phyloP scores from a whole-genome alignment of 2,329 filamentous ascomycete species.

The Penicillium griseofulvum region DNA sequence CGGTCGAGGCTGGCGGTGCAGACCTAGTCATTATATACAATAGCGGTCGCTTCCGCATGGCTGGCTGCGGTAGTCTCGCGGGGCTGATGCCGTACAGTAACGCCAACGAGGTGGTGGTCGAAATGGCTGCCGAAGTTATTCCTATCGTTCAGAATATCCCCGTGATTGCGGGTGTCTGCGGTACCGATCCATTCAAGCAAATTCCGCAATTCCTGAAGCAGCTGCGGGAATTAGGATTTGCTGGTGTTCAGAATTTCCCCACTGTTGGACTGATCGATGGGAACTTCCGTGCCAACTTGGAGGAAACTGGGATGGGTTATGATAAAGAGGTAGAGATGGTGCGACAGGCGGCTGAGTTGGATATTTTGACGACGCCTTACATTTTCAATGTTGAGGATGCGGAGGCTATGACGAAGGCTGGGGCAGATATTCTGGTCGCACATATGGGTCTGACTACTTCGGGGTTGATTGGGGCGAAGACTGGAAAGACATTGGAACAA shows the following conservation, averaged over 20 bases:
- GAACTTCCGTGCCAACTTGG: conserved; percentile 63
- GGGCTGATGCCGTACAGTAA: conserved; percentile 71
- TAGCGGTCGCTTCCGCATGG: conserved; percentile 70
- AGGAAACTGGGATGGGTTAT: conserved; percentile 71
- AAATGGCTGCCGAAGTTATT: conserved; percentile 68
- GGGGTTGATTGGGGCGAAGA: background rate
- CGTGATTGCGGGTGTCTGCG: conserved; percentile 69
- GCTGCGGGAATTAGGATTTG: conserved; percentile 62
- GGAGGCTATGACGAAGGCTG: background rate
- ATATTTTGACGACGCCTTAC: conserved; percentile 49
- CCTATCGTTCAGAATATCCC: conserved; percentile 63
- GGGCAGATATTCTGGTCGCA: background rate
- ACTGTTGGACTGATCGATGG: conserved; percentile 71
- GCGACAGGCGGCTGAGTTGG: conserved; percentile 56
- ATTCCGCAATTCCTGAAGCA: conserved; percentile 61
- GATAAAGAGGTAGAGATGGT: conserved; percentile 67
- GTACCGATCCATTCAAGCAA: conserved; percentile 65
- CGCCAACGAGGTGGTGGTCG: conserved; percentile 66
- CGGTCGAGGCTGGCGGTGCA: conserved; percentile 64
- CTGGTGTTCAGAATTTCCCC: conserved; percentile 71
- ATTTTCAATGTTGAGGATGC: background rate
- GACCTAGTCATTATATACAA: conserved; percentile 73
- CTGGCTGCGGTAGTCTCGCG: conserved; percentile 65
- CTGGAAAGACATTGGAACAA: background rate
- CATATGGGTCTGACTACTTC: conserved; percentile 1